Evolutionary conservation across 495 filamentous ascomycete genomes (phyloP), one percentile per base, ranked within the genome.

Genomic region (Penicillium canescens): DNA sequence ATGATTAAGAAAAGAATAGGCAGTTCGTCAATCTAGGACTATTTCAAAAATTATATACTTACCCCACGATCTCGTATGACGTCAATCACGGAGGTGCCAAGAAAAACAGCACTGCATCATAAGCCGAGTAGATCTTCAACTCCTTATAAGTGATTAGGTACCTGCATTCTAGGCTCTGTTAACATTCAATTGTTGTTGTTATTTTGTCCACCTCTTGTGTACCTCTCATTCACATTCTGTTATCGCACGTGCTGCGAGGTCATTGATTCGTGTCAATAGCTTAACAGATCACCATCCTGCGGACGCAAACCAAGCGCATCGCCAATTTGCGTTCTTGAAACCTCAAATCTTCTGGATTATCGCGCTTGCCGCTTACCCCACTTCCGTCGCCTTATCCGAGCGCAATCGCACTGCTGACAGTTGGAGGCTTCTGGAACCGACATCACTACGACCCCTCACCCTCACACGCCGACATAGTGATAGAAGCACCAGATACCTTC

Each of bases 51-150:
- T 21, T 13, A 2, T 20, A 12, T 8, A 12, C 23, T 34, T 48
- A 48, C 46, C 46, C 46, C 34, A 48, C 13, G 10, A 3, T 20
- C 40, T 10, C 21, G 21, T 48, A 48, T 48, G 46, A 48, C 46
- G 46, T 48, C 46, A 48, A 16, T 31, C 28, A 31, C 34, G 28
- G 24, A 26, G 24, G 28, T 35, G 46, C 46, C 46, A 48, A 48
- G 46, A 38, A 20, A 48, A 13, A 5, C 2, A 31, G 28, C 28
- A 31, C 28, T 31, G 34, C 34, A 48, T 46, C 44, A 14, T 34
- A 37, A 23, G 26, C 37, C 46, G 20, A 31, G 28, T 31, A 31
- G 28, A 31, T 31, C 7, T 2, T 31, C 2, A 7, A 31, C 28
- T 31, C 28, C 28, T 31, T 31, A 31, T 31, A 31, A 8, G 28